phyloP scores from a whole-genome alignment of 83 land plant species.

The Picea abies region DNA sequence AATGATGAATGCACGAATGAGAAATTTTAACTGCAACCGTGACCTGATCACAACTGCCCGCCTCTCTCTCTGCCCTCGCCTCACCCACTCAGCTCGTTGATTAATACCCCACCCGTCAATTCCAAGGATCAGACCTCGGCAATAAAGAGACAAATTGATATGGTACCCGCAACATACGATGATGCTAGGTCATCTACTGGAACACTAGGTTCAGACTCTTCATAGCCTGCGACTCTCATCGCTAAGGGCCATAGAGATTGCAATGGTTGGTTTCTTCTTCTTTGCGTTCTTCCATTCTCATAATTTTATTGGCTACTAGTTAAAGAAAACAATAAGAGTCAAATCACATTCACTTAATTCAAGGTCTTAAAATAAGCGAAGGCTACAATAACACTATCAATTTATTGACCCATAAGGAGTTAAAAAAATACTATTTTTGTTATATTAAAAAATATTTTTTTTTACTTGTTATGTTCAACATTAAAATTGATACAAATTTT shows the following conservation, averaged over 20 bases:
- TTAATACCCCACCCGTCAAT: not conserved
- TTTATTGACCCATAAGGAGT: too few relatives aligned
- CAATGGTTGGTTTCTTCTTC: too few relatives aligned
- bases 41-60: slow-evolving; percentile 3
- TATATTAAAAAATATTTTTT: too few relatives aligned
- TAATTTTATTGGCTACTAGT: too few relatives aligned
- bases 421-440: too few relatives aligned
- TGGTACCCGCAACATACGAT: not conserved
- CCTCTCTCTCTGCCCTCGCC: not conserved
- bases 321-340: too few relatives aligned
- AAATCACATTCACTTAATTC: too few relatives aligned
- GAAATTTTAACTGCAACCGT: not conserved
- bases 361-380: too few relatives aligned
- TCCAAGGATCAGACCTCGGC: not conserved
- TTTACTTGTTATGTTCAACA: too few relatives aligned
- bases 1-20: not conserved
- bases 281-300: too few relatives aligned
- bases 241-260: not conserved
- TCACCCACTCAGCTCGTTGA: not conserved
- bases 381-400: too few relatives aligned
- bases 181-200: not conserved
- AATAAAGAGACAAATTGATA: not conserved
- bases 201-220: not conserved
- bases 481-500: too few relatives aligned
- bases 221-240: not conserved